phyloP scores from a whole-genome alignment of 345 rosid species.

The Eutrema heterophyllum region DNA sequence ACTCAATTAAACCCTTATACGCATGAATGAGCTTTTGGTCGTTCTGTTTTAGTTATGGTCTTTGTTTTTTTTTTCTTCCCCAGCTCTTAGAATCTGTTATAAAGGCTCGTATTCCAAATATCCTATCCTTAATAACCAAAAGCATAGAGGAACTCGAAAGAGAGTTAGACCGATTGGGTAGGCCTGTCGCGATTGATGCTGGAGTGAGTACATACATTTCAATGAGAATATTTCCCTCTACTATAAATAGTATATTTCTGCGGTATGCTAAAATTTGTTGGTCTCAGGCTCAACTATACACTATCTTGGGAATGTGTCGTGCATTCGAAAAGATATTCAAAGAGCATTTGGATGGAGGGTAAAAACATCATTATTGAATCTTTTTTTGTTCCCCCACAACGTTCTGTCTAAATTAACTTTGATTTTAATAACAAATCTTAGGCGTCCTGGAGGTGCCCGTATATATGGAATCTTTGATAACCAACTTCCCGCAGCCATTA shows the following conservation, averaged over 20 bases:
- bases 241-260: not conserved
- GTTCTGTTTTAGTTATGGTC: not conserved
- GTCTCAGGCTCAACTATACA: constrained; percentile 72
- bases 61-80: constrained; percentile 23
- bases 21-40: not conserved
- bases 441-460: constrained; percentile 77
- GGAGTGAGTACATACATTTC: constrained; percentile 53
- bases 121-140: constrained; percentile 70
- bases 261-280: not conserved
- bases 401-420: not conserved
- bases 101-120: constrained; percentile 77
- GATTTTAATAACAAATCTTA: constrained; percentile 16
- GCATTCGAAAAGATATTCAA: constrained; percentile 82
- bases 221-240: not conserved
- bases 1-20: constrained; percentile 1
- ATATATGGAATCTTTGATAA: constrained; percentile 72
- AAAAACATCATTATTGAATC: constrained; percentile 6
- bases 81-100: constrained; percentile 90
- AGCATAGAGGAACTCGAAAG: constrained; percentile 83
- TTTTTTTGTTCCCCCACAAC: too few species aligned
- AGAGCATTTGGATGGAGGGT: constrained; percentile 98
- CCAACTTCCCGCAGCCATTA: constrained; percentile 75
- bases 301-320: constrained; percentile 72
- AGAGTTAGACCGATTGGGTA: constrained; percentile 83
- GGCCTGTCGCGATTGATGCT: constrained; percentile 86